Conservation (phyloP, 192 early-diverging fungal species). For the Ambispora gerdemannii region DNA sequence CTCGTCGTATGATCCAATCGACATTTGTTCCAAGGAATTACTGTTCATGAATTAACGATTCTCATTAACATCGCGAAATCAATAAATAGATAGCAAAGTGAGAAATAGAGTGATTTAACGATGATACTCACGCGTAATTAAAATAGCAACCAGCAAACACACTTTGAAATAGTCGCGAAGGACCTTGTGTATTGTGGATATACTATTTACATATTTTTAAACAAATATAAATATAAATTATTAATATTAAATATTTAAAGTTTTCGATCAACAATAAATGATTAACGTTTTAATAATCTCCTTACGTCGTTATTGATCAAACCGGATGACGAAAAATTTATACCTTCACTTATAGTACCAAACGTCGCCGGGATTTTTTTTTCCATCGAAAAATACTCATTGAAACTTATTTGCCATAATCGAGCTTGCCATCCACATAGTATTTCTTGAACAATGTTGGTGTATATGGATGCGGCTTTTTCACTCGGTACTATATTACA, state of each 20-base stretch:
- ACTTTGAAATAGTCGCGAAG: conserved; percentile 23
- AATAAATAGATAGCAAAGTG: too few species aligned
- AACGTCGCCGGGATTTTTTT: background rate
- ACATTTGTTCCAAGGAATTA: conserved; percentile 33
- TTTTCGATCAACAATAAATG: too few species aligned
- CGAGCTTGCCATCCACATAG: conserved; percentile 49
- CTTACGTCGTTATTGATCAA: too few species aligned
- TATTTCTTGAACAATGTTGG: conserved; percentile 52
- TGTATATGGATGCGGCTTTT: conserved; percentile 34
- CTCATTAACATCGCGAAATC: too few species aligned
- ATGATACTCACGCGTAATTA: conserved; percentile 6
- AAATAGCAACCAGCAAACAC: conserved; percentile 19
- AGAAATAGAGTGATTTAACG: too few species aligned
- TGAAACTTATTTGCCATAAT: conserved; percentile 51
- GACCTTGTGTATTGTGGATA: conserved; percentile 31
- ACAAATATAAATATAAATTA: background rate
- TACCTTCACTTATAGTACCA: background rate
- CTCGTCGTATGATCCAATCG: conserved; percentile 30
- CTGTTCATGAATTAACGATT: too few species aligned
- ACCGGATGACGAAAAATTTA: too few species aligned
- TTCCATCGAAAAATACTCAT: conserved; percentile 28
- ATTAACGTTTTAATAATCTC: too few species aligned
- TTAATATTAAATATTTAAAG: too few species aligned
- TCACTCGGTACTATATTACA: conserved; percentile 29
- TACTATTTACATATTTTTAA: conserved; percentile 12